Evolutionary conservation across 2,329 filamentous ascomycete species (phyloP), one percentile per base, ranked within the genome.

Genomic region (Aspergillus ochraceoroseus): DNA sequence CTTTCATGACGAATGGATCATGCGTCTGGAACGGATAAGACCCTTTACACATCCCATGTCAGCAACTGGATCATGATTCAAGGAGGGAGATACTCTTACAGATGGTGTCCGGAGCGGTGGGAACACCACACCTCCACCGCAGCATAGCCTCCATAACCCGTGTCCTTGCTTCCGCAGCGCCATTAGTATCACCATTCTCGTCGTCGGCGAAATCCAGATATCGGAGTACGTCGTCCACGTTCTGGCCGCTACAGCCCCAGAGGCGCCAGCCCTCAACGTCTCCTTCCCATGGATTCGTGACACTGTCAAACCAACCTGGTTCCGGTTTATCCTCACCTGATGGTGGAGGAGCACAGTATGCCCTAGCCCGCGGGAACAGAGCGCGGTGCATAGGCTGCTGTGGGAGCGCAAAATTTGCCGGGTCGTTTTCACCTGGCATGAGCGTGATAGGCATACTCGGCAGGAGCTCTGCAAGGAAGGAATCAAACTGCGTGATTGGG

Each of bases 81-180:
- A 38, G 2, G 8, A 7, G 4, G 7, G 1, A 12, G 3, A 8
- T 7, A 5, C 41, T 71, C 85, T 73, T 73, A 90, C 88, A 95
- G 29, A 98, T 62, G 0, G 94, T 98, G 65, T 98, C 94, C 0
- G 94, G 92, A 1, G 92, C 92, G 0, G 92, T 98, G 1, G 92
- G 92, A 4, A 92, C 92, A 51, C 81, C 81, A 59, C 87, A 86
- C 47, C 92, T 77, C 92, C 92, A 98, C 44, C 88, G 76, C 51
- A 94, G 81, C 79, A 94, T 92, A 42, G 83, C 82, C 65, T 96
- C 92, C 85, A 96, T 92, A 76, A 95, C 86, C 32, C 83, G 82
- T 17, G 96, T 59, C 13, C 89, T 71, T 52, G 88, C 80, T 28
- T 87, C 79, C 23, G 79, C 82, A 28, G 67, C 63, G 5, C 46